Base-by-base conservation (phyloP, 2,329 filamentous ascomycete genomes). In the Fonsecaea multimorphosa region DNA sequence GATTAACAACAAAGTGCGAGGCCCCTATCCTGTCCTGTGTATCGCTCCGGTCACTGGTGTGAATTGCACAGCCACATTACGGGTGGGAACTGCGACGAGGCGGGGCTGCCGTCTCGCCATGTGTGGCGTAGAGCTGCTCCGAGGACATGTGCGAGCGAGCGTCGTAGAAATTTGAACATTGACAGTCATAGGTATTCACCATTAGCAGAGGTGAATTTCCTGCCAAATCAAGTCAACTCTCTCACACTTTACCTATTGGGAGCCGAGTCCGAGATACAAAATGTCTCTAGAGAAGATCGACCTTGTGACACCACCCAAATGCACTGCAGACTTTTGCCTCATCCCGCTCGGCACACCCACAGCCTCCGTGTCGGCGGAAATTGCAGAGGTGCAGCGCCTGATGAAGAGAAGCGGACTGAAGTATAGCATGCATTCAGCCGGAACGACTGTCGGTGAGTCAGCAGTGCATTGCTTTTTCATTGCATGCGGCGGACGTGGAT, bases 361-460 rank as follows among this genome's bases (percentile, higher is more conserved):
- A 46, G 84, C 87, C 58, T 93, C 91, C 1, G 90, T 94, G 16
- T 90, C 91, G 3, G 87, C 89, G 71, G 91, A 98, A 76, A 88
- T 99, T 32, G 94, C 94, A 36, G 89, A 91, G 69, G 92, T 98
- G 40, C 94, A 98, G 81, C 87, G 89, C 64, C 84, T 98, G 38
- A 85, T 99, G 73, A 88, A 90, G 78, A 87, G 86, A 61, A 95
- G 90, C 72, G 92, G 92, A 1, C 78, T 98, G 68, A 89, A 87
- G 70, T 94, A 93, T 76, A 88, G 86, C 54, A 95, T 98, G 92
- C 94, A 98, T 79, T 93, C 91, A 29, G 93, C 93, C 1, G 95
- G 94, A 12, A 97, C 94, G 0, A 98, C 94, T 0, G 86, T 98
- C 62, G 93, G 92, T 95, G 82, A 65, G 88, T 82, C 31, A 34